These are phyloP conservation scores for Lignosus rhinocerotis DNA, from an alignment of 1,284 basidiomycete genomes.

Conservation along the genomic window DNA sequence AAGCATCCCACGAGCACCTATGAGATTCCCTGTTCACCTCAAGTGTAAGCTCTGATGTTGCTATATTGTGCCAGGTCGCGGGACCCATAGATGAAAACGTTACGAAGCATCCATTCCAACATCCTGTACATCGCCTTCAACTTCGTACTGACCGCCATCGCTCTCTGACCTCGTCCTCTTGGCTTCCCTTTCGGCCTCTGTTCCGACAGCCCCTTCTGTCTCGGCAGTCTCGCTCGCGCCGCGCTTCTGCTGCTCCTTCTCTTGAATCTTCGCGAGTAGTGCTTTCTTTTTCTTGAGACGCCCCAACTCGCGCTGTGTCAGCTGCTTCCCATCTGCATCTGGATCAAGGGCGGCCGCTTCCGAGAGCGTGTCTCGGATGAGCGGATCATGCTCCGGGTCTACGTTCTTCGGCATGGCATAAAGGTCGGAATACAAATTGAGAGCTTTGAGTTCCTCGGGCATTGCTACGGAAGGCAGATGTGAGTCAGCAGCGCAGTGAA, in stretches of 20 bases:
- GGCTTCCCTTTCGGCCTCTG: slow-evolving; percentile 6
- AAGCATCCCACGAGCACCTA: no score
- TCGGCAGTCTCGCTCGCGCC: slow-evolving; percentile 8
- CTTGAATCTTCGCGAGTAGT: slow-evolving; percentile 30
- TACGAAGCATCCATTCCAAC: slow-evolving; percentile 7
- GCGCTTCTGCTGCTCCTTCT: slow-evolving; percentile 18
- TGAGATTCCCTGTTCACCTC: no score
- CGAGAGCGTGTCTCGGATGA: slow-evolving; percentile 33
- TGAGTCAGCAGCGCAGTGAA: not conserved
- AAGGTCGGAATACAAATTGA: slow-evolving; percentile 65
- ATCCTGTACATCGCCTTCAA: not conserved
- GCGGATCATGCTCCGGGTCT: slow-evolving; percentile 46
- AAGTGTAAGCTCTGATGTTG: no score
- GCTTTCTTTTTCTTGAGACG: slow-evolving; percentile 34
- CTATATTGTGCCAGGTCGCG: no score
- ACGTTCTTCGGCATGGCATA: slow-evolving; percentile 63
- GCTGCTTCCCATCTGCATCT: slow-evolving; percentile 18
- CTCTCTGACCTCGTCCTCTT: slow-evolving; percentile 19
- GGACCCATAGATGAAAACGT: not conserved
- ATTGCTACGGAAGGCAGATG: slow-evolving; percentile 40
- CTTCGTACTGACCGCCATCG: not conserved
- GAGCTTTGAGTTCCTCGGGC: slow-evolving; percentile 45
- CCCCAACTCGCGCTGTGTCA: slow-evolving; percentile 33
- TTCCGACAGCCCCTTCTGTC: not conserved
- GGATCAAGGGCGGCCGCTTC: slow-evolving; percentile 20